A percentile compares a stretch with the other conserved stretches of the same genome.
Conservation (phyloP, 768 basidiomycete genomes). For the Russula dissimulans region DNA sequence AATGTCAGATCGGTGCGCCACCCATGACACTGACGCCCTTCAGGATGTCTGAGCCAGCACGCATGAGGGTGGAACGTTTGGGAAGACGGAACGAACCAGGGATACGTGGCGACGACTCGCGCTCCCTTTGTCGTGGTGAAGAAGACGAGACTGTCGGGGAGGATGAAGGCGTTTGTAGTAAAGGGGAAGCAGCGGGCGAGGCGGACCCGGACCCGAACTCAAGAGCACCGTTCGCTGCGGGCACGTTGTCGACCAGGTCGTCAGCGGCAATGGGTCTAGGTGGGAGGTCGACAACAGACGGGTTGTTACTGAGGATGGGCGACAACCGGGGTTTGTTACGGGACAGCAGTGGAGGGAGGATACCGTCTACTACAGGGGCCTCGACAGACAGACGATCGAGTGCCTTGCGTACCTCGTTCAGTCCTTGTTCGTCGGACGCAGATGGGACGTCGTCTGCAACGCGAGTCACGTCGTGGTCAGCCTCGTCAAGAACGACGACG, state of each 20-base stretch:
- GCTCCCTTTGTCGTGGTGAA: background rate
- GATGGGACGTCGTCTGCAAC: background rate
- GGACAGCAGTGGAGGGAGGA: constrained; percentile 10
- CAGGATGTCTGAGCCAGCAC: constrained; percentile 24
- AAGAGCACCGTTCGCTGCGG: background rate
- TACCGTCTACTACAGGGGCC: background rate
- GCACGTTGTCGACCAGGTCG: background rate
- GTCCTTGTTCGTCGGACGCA: background rate
- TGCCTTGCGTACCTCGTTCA: background rate
- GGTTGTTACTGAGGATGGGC: constrained; percentile 17
- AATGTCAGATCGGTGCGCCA: constrained; percentile 1
- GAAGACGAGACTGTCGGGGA: constrained; percentile 6
- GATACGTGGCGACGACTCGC: background rate
- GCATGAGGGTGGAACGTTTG: constrained; percentile 21
- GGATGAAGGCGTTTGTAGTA: constrained; percentile 10
- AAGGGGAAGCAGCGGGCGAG: constrained; percentile 12
- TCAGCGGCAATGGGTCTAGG: background rate
- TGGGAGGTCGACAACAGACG: constrained; percentile 11
- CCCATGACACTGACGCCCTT: constrained; percentile 24
- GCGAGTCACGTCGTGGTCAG: background rate
- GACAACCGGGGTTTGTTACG: constrained; percentile 3
- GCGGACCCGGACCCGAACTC: background rate
- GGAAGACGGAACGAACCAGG: constrained; percentile 12
- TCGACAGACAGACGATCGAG: background rate
- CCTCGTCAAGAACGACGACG: constrained; percentile 13